A percentile compares a stretch with the other conserved stretches of the same genome.
Evolutionary conservation across 2,329 filamentous ascomycete species (phyloP).

Genomic region (Curvularia spicifera): DNA sequence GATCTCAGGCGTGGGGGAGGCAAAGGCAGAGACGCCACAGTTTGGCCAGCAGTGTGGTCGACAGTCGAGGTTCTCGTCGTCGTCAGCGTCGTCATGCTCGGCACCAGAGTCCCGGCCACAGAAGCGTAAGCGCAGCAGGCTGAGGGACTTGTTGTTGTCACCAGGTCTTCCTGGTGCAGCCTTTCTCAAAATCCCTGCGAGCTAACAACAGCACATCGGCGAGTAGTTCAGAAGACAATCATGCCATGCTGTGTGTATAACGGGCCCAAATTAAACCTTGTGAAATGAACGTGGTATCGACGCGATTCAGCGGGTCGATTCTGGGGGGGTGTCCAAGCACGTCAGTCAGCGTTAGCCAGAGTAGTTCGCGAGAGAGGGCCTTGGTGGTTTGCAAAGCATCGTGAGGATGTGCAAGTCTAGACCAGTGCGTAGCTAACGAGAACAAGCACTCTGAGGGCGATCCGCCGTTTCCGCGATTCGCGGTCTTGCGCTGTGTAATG

Average conservation of each 20-base stretch:
- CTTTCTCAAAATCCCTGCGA: constrained; percentile 22
- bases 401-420: constrained; percentile 18
- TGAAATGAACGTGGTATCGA: constrained; percentile 11
- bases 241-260: not conserved
- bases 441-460: constrained; percentile 19
- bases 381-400: constrained; percentile 10
- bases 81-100: constrained; percentile 32
- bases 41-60: constrained; percentile 17
- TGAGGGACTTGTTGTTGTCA: constrained; percentile 26
- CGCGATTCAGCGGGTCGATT: constrained; percentile 1
- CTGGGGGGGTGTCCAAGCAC: not conserved
- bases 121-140: constrained; percentile 32
- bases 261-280: constrained; percentile 24
- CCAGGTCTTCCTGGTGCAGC: constrained; percentile 28
- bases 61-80: constrained; percentile 28
- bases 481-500: constrained; percentile 4
- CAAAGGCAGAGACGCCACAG: constrained; percentile 6
- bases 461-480: constrained; percentile 18
- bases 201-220: constrained; percentile 19
- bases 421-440: constrained; percentile 12
- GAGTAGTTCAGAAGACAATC: constrained; percentile 11
- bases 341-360: constrained; percentile 7
- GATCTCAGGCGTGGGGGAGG: not conserved
- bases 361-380: constrained; percentile 15
- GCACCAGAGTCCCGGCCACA: constrained; percentile 19